These are phyloP conservation scores for Lichtheimia corymbifera DNA, from an alignment of 371 early-diverging fungal species.

Conservation along the genomic window DNA sequence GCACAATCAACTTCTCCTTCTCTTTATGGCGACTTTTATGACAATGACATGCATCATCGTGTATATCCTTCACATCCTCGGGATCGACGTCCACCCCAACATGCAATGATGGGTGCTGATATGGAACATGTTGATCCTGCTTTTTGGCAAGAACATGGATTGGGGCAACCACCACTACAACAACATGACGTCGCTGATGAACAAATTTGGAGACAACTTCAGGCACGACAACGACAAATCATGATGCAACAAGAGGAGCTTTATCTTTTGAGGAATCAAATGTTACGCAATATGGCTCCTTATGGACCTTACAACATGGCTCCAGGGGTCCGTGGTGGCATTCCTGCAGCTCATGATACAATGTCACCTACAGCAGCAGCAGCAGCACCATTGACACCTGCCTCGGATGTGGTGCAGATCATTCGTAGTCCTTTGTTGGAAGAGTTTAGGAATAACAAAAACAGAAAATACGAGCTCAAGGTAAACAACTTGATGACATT, in stretches of 20 bases:
- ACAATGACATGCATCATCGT: neutral
- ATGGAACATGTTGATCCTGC: too few species aligned
- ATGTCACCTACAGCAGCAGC: neutral
- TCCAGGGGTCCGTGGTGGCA: neutral
- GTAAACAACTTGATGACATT: neutral
- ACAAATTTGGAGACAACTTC: constrained; percentile 35
- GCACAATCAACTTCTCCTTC: constrained; percentile 9
- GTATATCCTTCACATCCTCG: too few species aligned
- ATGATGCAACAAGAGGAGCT: constrained; percentile 47
- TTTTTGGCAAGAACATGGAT: too few species aligned
- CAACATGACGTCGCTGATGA: constrained; percentile 21
- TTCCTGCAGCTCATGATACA: neutral
- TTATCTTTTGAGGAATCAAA: constrained; percentile 38
- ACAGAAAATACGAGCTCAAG: constrained; percentile 87
- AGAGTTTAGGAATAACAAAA: constrained; percentile 94
- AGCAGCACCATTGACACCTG: constrained; percentile 3
- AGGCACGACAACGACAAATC: constrained; percentile 45
- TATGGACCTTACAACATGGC: constrained; percentile 1
- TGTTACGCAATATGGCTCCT: constrained; percentile 30
- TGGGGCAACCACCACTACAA: constrained; percentile 3
- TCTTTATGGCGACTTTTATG: constrained; percentile 13
- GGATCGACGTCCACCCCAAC: too few species aligned
- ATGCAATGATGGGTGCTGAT: too few species aligned
- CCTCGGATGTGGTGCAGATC: constrained; percentile 24
- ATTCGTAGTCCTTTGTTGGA: constrained; percentile 85